Percentiles rank a stretch among this genome's conserved stretches.
These are phyloP conservation scores for Waltergamsia citrina DNA, from an alignment of 2,329 filamentous ascomycete species.

Conservation along the genomic window DNA sequence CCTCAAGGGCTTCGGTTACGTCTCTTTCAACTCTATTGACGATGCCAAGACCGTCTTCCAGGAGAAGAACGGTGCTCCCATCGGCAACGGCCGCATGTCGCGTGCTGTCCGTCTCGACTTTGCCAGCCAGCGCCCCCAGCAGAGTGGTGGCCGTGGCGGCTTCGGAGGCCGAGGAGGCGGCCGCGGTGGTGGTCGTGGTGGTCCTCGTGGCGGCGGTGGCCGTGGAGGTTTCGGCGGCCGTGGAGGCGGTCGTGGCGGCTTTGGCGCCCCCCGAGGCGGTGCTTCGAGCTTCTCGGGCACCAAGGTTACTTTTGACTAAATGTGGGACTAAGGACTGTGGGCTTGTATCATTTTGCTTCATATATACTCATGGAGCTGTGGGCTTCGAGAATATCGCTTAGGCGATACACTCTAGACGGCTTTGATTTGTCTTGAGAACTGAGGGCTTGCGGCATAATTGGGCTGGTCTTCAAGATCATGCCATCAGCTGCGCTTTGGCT, in stretches of 20 bases:
- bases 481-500: conserved; percentile 15
- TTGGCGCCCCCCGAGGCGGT: conserved; percentile 37
- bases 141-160: conserved; percentile 40
- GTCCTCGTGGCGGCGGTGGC: conserved; percentile 35
- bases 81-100: conserved; percentile 56
- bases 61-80: conserved; percentile 55
- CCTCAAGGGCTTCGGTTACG: conserved; percentile 89
- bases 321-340: conserved; percentile 39
- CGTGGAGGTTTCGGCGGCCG: conserved; percentile 36
- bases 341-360: conserved; percentile 36
- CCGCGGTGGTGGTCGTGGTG: conserved; percentile 38
- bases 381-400: conserved; percentile 46
- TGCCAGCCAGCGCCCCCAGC: conserved; percentile 56
- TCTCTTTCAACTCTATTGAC: conserved; percentile 72
- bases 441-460: conserved; percentile 38
- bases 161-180: conserved; percentile 42
- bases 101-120: conserved; percentile 79
- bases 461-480: conserved; percentile 9
- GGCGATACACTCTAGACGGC: too few relatives aligned
- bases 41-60: conserved; percentile 71
- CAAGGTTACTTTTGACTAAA: conserved; percentile 63
- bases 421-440: conserved; percentile 36
- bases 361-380: conserved; percentile 27
- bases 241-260: conserved; percentile 39
- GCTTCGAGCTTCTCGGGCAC: conserved; percentile 49